Evolutionary conservation across 805 yeast genomes (phyloP).

Genomic region (Wickerhamomyces tratensis): DNA sequence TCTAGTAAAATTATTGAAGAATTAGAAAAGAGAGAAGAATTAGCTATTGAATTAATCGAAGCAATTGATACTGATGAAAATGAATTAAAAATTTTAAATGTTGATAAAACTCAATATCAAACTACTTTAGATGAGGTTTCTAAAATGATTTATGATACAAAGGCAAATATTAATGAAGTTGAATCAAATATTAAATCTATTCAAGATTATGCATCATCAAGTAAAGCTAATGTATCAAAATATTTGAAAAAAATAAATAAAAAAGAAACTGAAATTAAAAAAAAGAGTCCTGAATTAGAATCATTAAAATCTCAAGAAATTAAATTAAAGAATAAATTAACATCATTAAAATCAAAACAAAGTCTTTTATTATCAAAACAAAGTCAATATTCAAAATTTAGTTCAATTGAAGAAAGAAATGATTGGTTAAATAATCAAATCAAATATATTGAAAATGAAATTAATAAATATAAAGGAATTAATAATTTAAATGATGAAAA

Average conservation of each 20-base stretch:
- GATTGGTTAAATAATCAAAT: conserved; percentile 54
- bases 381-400: conserved; percentile 56
- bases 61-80: conserved; percentile 38
- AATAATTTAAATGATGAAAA: conserved; percentile 1
- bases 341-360: conserved; percentile 39
- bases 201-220: conserved; percentile 13
- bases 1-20: conserved; percentile 45
- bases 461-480: conserved; percentile 14
- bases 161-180: conserved; percentile 31
- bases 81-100: conserved; percentile 36
- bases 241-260: conserved; percentile 20
- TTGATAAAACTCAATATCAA: conserved; percentile 49
- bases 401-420: conserved; percentile 49
- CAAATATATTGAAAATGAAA: conserved; percentile 19
- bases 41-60: conserved; percentile 33
- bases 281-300: conserved; percentile 31
- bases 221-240: conserved; percentile 14
- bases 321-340: conserved; percentile 26
- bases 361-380: conserved; percentile 58
- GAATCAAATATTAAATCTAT: conserved; percentile 25
- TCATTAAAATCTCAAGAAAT: conserved; percentile 31
- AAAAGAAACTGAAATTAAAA: conserved; percentile 27
- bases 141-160: conserved; percentile 37
- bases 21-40: conserved; percentile 50
- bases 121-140: conserved; percentile 38